A percentile compares a stretch with the other conserved stretches of the same genome.
These are phyloP conservation scores for Pholiota adiposa DNA, from an alignment of 1,284 basidiomycete species.

Conservation along the genomic window DNA sequence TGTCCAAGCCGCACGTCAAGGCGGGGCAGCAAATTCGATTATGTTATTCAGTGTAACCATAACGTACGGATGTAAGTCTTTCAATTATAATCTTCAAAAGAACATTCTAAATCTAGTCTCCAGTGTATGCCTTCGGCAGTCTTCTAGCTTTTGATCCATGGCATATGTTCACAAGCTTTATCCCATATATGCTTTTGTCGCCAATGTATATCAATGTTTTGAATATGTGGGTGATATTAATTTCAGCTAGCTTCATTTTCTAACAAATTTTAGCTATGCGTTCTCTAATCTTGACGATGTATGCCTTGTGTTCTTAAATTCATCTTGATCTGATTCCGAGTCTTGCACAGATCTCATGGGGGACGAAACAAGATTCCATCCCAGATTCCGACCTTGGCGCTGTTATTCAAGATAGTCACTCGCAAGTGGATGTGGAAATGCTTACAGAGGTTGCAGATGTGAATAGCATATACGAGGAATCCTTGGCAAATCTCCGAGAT, in stretches of 20 bases:
- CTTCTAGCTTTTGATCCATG: conserved; percentile 93
- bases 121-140: conserved; percentile 78
- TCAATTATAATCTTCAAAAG: background rate
- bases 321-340: conserved; percentile 1
- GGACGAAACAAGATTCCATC: conserved; percentile 82
- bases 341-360: conserved; percentile 77
- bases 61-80: conserved; percentile 80
- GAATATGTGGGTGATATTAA: conserved; percentile 64
- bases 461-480: conserved; percentile 89
- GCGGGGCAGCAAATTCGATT: conserved; percentile 65
- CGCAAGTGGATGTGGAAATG: conserved; percentile 89
- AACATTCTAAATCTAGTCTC: background rate
- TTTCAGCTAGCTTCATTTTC: background rate
- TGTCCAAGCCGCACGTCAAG: conserved; percentile 67
- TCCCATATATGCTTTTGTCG: conserved; percentile 87
- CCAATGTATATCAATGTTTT: conserved; percentile 91
- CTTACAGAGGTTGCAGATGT: conserved; percentile 87
- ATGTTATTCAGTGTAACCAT: conserved; percentile 87
- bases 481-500: conserved; percentile 80
- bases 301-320: conserved; percentile 24
- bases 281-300: conserved; percentile 86
- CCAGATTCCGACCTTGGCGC: conserved; percentile 79
- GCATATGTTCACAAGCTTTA: conserved; percentile 91
- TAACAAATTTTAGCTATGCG: conserved; percentile 58
- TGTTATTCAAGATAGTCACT: conserved; percentile 77